Evolutionary conservation across 2,329 filamentous ascomycete genomes (phyloP), one percentile per base, ranked within the genome.

Genomic region (Fusarium albidum): DNA sequence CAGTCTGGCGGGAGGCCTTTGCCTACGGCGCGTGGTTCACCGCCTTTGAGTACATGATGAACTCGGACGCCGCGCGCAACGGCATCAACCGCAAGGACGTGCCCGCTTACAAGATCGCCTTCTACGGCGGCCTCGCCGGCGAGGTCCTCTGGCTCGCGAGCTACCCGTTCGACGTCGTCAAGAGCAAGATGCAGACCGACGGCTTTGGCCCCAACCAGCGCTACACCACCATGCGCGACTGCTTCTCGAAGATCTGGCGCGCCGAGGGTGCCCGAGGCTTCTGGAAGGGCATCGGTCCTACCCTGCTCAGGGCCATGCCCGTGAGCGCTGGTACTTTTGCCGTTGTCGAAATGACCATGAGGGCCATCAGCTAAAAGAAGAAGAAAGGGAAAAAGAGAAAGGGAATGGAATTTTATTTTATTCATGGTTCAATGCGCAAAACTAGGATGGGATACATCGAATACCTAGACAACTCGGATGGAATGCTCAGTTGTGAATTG

Each of bases 151-250:
- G 95, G 95, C 79, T 99, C 49, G 83, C 83, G 29, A 96, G 92
- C 70, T 99, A 99, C 77, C 95, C 95, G 17, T 89, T 99, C 62
- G 95, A 99, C 76, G 94, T 99, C 25, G 77, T 99, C 76, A 99
- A 99, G 89, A 96, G 92, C 77, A 98, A 96, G 85, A 97, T 98
- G 94, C 95, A 99, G 83, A 96, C 89, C 52, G 95, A 99, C 76
- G 93, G 91, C 1, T 95, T 97, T 71, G 92, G 91, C 5, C 57
- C 73, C 41, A 77, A 83, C 59, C 86, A 88, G 79, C 82, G 82
- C 71, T 99, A 90, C 77, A 84, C 79, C 72, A 88, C 80, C 49
- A 97, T 97, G 94, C 84, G 88, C 44, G 90, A 96, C 75, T 96
- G 91, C 78, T 96, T 98, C 75, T 83, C 80, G 53, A 86, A 96